Conservation (phyloP, 352 stramenopile species). For the Globisporangium radiosum region DNA sequence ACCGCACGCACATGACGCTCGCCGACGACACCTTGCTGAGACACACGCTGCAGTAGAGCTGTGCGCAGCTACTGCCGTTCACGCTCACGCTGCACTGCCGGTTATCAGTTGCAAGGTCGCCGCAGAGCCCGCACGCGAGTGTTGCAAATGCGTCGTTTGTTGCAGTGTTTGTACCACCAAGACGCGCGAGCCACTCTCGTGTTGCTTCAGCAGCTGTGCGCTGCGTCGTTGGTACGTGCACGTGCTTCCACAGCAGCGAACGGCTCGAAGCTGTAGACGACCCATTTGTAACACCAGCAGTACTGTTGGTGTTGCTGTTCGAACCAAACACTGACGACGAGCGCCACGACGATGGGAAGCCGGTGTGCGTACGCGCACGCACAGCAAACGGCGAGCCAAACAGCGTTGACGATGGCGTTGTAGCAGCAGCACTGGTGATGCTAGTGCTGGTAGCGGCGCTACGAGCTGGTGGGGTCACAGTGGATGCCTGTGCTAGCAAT, state of each 20-base stretch:
- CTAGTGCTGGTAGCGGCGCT: not conserved
- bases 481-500: not conserved
- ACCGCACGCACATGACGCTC: conserved; percentile 33
- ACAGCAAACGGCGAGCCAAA: conserved; percentile 3
- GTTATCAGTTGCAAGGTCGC: conserved; percentile 71
- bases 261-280: conserved; percentile 3
- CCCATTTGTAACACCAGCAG: not conserved
- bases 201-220: conserved; percentile 21
- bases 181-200: conserved; percentile 35
- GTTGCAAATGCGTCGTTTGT: conserved; percentile 43
- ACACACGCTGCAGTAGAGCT: conserved; percentile 69
- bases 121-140: conserved; percentile 65
- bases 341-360: conserved; percentile 12
- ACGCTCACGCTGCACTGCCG: conserved; percentile 41
- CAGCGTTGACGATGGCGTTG: not conserved
- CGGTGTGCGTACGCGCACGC: not conserved
- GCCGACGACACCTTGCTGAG: conserved; percentile 17
- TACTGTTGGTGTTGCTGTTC: not conserved
- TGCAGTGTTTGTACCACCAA: conserved; percentile 30
- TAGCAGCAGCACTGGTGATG: not conserved
- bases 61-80: conserved; percentile 29
- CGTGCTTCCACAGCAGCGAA: conserved; percentile 40
- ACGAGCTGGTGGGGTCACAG: not conserved
- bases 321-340: conserved; percentile 4
- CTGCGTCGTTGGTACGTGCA: conserved; percentile 10